phyloP scores from a whole-genome alignment of 1,139 yeast species.

The Scheffersomyces illinoinensis region DNA sequence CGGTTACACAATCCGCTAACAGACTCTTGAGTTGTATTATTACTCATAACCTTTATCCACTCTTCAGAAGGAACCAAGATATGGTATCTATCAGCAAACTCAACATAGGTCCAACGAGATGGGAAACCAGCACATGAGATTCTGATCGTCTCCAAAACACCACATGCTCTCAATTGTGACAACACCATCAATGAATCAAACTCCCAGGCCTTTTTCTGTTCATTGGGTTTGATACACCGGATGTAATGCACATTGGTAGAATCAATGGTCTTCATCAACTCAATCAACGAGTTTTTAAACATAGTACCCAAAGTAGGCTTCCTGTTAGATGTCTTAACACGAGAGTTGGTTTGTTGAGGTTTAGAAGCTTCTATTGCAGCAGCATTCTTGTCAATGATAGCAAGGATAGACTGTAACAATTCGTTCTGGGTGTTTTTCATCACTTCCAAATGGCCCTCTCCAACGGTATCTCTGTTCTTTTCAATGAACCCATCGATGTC shows the following conservation, averaged over 20 bases:
- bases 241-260: constrained; percentile 96
- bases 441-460: constrained; percentile 91
- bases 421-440: constrained; percentile 68
- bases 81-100: constrained; percentile 88
- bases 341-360: constrained; percentile 26
- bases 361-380: constrained; percentile 53
- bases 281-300: constrained; percentile 89
- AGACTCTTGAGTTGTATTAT: constrained; percentile 55
- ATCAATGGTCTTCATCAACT: constrained; percentile 88
- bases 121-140: constrained; percentile 99
- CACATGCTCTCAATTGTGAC: constrained; percentile 95
- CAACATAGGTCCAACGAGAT: constrained; percentile 92
- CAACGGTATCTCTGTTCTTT: constrained; percentile 95
- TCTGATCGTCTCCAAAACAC: constrained; percentile 94
- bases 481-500: constrained; percentile 95
- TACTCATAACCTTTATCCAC: constrained; percentile 65
- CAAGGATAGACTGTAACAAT: constrained; percentile 63
- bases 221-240: constrained; percentile 97
- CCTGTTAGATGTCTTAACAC: constrained; percentile 46
- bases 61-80: constrained; percentile 71
- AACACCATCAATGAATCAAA: constrained; percentile 95
- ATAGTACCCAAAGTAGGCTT: constrained; percentile 95
- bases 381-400: constrained; percentile 64
- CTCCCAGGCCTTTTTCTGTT: constrained; percentile 91
- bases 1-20: constrained; percentile 66